These are phyloP conservation scores for Diplosphaera chodatii DNA, from an alignment of 139 green algal genomes.

Conservation along the genomic window DNA sequence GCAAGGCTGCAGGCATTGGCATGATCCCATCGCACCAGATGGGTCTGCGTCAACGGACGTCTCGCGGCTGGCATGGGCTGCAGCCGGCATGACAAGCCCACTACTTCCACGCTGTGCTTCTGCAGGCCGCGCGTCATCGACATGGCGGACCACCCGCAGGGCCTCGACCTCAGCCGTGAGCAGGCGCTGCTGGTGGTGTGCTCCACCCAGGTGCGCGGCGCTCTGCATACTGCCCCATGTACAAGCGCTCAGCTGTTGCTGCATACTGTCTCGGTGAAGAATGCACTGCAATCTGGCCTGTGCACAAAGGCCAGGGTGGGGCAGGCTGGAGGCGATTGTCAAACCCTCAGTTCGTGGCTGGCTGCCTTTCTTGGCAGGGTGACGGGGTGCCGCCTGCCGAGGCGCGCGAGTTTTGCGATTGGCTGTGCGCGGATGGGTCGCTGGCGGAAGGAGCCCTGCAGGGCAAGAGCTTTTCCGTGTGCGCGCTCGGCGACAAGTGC, in stretches of 20 bases:
- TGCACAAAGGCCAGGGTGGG: no score
- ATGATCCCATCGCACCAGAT: no score
- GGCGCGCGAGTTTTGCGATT: slow-evolving; percentile 77
- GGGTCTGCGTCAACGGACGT: slow-evolving; percentile 44
- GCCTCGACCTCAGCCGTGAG: slow-evolving; percentile 43
- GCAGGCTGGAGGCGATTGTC: no score
- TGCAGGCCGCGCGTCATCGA: slow-evolving; percentile 63
- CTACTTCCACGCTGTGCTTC: neutral
- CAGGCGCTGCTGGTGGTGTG: slow-evolving; percentile 67
- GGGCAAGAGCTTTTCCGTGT: slow-evolving; percentile 54
- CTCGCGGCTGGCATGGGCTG: slow-evolving; percentile 53
- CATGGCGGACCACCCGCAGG: slow-evolving; percentile 67
- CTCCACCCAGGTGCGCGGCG: slow-evolving; percentile 74
- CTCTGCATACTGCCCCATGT: no score
- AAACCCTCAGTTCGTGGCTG: no score
- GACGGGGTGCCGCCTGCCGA: slow-evolving; percentile 82
- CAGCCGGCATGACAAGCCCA: neutral
- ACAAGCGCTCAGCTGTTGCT: no score
- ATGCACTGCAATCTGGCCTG: no score
- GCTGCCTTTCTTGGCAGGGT: no score
- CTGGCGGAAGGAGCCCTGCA: slow-evolving; percentile 31
- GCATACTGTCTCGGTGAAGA: no score
- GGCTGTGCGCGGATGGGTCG: slow-evolving; percentile 45
- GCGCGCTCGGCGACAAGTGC: slow-evolving; percentile 78
- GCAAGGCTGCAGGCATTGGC: no score